Conservation (phyloP, 768 basidiomycete species). For the Imleria badia region DNA sequence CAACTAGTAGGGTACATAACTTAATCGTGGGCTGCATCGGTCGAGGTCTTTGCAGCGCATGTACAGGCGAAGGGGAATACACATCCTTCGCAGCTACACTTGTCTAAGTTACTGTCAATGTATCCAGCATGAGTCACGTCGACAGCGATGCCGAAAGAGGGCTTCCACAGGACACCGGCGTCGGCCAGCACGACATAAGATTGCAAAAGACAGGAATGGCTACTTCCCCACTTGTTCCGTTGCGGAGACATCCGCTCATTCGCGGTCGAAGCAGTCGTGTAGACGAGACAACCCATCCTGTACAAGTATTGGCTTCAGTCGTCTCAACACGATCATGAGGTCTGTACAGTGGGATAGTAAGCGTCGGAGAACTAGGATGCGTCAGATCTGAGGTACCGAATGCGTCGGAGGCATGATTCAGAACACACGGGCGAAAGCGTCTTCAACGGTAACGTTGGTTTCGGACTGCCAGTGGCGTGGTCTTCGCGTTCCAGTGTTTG, state of each 20-base stretch:
- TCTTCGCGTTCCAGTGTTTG: too few species aligned
- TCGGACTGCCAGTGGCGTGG: too few species aligned
- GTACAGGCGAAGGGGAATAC: neutral
- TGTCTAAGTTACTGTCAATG: neutral
- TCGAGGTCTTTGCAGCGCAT: too few species aligned
- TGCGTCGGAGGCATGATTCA: neutral
- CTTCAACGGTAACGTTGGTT: neutral
- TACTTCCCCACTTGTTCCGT: constrained; percentile 62
- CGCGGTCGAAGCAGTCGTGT: neutral
- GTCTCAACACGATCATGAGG: constrained; percentile 26
- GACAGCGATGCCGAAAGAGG: constrained; percentile 29
- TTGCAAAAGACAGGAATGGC: constrained; percentile 67
- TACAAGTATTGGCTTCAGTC: constrained; percentile 32
- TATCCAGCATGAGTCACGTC: constrained; percentile 11
- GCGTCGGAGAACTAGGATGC: constrained; percentile 5
- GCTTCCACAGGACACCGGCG: too few species aligned
- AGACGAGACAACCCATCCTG: constrained; percentile 22
- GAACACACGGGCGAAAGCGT: constrained; percentile 11
- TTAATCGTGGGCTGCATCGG: too few species aligned
- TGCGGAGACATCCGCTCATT: constrained; percentile 44
- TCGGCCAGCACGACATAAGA: constrained; percentile 58
- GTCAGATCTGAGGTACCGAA: neutral
- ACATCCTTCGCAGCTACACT: neutral
- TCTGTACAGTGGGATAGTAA: constrained; percentile 14
- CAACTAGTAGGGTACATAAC: too few species aligned